Evolutionary conservation across 306 rosid genomes (phyloP).

Genomic region (Acmispon strigosus): DNA sequence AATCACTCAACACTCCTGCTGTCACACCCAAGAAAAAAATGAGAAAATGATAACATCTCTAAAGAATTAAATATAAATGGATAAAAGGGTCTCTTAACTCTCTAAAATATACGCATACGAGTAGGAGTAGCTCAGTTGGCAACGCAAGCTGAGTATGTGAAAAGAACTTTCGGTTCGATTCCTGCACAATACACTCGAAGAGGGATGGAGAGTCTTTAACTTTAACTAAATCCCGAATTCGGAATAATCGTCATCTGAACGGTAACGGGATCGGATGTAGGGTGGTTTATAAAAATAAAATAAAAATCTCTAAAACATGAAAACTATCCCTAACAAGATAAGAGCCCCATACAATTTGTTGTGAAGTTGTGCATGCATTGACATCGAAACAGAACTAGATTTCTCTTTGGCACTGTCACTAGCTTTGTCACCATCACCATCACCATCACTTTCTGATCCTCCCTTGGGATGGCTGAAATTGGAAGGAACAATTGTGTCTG

Average conservation of each 20-base stretch:
- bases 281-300: too few species aligned
- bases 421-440: conserved; percentile 2
- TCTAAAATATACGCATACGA: too few species aligned
- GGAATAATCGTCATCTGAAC: too few species aligned
- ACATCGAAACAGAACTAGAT: conserved; percentile 37
- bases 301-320: conserved; percentile 11
- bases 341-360: neutral
- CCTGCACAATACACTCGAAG: too few species aligned
- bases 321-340: conserved; percentile 20
- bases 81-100: neutral
- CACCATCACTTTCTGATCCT: neutral
- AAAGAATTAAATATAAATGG: neutral
- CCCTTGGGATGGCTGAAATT: conserved; percentile 58
- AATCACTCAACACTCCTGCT: neutral
- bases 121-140: too few species aligned
- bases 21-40: neutral
- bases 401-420: conserved; percentile 1
- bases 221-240: too few species aligned
- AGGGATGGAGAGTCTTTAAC: too few species aligned
- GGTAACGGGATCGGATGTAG: too few species aligned
- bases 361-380: conserved; percentile 14
- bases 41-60: neutral
- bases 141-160: too few species aligned
- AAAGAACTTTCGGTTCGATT: too few species aligned
- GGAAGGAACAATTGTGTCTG: conserved; percentile 80